Conservation (phyloP, 805 yeast genomes). For the Candida easanensis region DNA sequence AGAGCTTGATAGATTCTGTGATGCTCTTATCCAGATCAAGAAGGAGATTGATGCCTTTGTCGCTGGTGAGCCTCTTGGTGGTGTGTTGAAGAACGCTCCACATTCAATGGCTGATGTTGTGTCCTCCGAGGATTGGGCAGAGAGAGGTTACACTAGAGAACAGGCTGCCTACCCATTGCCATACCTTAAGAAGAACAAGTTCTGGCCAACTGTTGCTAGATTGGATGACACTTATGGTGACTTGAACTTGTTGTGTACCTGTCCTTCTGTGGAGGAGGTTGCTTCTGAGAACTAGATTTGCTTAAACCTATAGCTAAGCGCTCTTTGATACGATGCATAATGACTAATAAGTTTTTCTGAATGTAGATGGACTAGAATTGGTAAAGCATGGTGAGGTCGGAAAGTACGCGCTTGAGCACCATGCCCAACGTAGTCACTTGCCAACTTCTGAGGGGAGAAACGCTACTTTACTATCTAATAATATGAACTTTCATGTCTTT, state of each 20-base stretch:
- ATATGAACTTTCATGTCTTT: too few relatives aligned
- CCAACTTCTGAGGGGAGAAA: too few relatives aligned
- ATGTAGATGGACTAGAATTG: too few relatives aligned
- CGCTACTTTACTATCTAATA: too few relatives aligned
- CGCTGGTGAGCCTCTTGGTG: slow-evolving; percentile 61
- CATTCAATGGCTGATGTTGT: slow-evolving; percentile 83
- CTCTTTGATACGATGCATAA: not conserved
- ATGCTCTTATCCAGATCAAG: slow-evolving; percentile 80
- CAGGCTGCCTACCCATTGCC: slow-evolving; percentile 90
- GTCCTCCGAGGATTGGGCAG: slow-evolving; percentile 67
- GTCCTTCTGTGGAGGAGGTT: slow-evolving; percentile 81
- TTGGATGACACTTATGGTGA: slow-evolving; percentile 96
- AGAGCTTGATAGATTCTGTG: slow-evolving; percentile 88
- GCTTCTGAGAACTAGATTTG: slow-evolving; percentile 31
- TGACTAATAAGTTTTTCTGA: too few relatives aligned
- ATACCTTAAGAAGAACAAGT: slow-evolving; percentile 69
- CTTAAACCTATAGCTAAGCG: not conserved
- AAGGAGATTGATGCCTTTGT: slow-evolving; percentile 75
- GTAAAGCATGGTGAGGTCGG: too few relatives aligned
- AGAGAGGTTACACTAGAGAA: slow-evolving; percentile 86
- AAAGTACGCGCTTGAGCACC: too few relatives aligned
- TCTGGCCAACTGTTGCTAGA: slow-evolving; percentile 95
- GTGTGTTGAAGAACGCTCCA: slow-evolving; percentile 84
- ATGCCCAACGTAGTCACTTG: too few relatives aligned
- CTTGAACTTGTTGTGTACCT: slow-evolving; percentile 86